A percentile compares a stretch with the other conserved stretches of the same genome.
Conservation (phyloP, 2,329 filamentous ascomycete genomes). For the Salinomyces thailandicus region DNA sequence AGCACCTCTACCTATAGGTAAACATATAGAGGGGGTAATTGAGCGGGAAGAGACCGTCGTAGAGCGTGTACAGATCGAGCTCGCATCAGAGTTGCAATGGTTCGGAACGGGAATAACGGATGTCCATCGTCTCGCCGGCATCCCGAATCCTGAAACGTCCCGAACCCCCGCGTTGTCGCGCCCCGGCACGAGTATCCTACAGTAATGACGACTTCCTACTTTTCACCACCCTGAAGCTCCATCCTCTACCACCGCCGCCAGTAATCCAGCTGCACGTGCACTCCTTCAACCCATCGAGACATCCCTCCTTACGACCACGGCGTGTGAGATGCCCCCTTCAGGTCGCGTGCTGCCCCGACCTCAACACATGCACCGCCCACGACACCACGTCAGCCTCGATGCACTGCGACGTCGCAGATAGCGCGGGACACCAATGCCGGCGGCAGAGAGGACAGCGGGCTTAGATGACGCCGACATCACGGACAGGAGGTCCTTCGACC, state of each 20-base stretch:
- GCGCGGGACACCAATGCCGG: slow-evolving; percentile 7
- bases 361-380: slow-evolving; percentile 6
- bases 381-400: slow-evolving; percentile 12
- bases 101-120: too few species aligned
- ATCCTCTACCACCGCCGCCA: background rate
- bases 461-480: slow-evolving; percentile 31
- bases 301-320: too few species aligned
- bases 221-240: background rate
- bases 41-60: too few species aligned
- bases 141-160: background rate
- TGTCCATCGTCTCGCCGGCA: background rate
- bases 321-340: too few species aligned
- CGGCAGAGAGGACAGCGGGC: slow-evolving; percentile 20
- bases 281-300: background rate
- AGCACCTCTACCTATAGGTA: too few species aligned
- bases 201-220: background rate
- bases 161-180: background rate
- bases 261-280: too few species aligned
- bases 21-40: too few species aligned
- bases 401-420: slow-evolving; percentile 18
- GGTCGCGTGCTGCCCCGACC: background rate
- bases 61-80: too few species aligned
- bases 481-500: slow-evolving; percentile 17
- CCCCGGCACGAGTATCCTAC: background rate
- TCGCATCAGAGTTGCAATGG: too few species aligned